phyloP scores from a whole-genome alignment of 2,329 filamentous ascomycete genomes.

The Neopestalotiopsis sp. region DNA sequence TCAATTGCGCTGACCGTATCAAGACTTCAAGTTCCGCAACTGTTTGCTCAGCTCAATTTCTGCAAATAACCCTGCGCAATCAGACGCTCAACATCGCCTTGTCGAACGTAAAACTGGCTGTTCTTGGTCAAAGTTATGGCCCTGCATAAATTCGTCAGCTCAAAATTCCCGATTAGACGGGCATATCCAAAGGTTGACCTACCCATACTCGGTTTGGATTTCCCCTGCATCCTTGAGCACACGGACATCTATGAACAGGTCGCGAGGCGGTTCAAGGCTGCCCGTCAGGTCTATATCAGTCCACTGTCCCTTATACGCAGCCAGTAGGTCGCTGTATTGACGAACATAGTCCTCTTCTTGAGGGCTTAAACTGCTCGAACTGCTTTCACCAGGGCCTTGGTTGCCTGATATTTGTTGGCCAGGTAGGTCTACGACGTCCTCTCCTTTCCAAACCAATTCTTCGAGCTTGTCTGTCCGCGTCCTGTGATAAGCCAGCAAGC shows the following conservation, averaged over 20 bases:
- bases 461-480: constrained; percentile 91
- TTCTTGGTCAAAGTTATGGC: constrained; percentile 97
- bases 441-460: constrained; percentile 89
- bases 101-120: constrained; percentile 95
- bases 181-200: constrained; percentile 39
- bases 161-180: neutral
- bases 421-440: constrained; percentile 77
- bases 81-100: constrained; percentile 92
- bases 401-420: constrained; percentile 56
- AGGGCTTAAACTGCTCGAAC: constrained; percentile 82
- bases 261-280: constrained; percentile 89
- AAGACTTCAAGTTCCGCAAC: neutral
- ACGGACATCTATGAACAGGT: constrained; percentile 95
- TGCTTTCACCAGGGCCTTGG: constrained; percentile 51
- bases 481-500: constrained; percentile 90
- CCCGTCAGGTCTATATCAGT: constrained; percentile 97
- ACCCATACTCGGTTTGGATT: constrained; percentile 99
- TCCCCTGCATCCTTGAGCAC: constrained; percentile 97
- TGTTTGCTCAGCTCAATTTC: constrained; percentile 72
- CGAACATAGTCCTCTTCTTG: constrained; percentile 97
- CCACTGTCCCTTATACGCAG: constrained; percentile 98
- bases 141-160: constrained; percentile 50
- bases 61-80: constrained; percentile 96
- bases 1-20: neutral
- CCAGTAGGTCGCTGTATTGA: constrained; percentile 87